Percentiles rank a stretch among this genome's conserved stretches.
phyloP scores from a whole-genome alignment of 371 early-diverging fungal genomes.

The Cokeromyces recurvatus region DNA sequence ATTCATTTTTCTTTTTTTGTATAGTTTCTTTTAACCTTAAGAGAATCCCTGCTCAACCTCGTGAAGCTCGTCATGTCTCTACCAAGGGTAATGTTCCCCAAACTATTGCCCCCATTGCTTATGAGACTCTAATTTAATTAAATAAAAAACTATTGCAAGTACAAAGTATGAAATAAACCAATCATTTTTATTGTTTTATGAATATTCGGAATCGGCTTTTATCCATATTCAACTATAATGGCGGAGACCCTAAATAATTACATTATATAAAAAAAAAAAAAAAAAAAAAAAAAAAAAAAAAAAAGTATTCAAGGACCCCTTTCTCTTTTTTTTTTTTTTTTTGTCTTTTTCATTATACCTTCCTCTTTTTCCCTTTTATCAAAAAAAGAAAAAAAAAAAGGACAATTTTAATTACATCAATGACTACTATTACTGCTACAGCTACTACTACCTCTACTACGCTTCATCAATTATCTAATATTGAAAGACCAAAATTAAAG shows the following conservation, averaged over 20 bases:
- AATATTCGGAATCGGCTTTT: too few species aligned
- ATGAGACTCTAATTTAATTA: constrained; percentile 88
- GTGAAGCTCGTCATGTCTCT: constrained; percentile 87
- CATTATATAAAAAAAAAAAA: too few species aligned
- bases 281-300: too few species aligned
- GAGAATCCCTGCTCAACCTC: constrained; percentile 92
- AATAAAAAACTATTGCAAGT: too few species aligned
- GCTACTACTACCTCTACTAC: too few species aligned
- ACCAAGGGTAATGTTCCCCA: constrained; percentile 86
- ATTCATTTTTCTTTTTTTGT: too few species aligned
- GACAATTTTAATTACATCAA: too few species aligned
- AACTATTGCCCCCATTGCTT: constrained; percentile 92
- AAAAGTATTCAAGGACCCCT: neutral
- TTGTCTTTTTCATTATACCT: neutral
- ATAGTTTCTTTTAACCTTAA: constrained; percentile 75
- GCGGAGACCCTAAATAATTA: neutral
- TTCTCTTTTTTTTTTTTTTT: neutral
- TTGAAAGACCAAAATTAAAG: neutral
- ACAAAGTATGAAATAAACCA: too few species aligned
- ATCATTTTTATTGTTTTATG: too few species aligned
- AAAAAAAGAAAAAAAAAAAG: neutral
- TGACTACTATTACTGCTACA: too few species aligned
- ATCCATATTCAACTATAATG: too few species aligned
- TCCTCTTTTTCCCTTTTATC: neutral
- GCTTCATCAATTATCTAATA: too few species aligned